These are phyloP conservation scores for Pseudevernia furfuracea DNA, from an alignment of 495 filamentous ascomycete species.

Conservation along the genomic window DNA sequence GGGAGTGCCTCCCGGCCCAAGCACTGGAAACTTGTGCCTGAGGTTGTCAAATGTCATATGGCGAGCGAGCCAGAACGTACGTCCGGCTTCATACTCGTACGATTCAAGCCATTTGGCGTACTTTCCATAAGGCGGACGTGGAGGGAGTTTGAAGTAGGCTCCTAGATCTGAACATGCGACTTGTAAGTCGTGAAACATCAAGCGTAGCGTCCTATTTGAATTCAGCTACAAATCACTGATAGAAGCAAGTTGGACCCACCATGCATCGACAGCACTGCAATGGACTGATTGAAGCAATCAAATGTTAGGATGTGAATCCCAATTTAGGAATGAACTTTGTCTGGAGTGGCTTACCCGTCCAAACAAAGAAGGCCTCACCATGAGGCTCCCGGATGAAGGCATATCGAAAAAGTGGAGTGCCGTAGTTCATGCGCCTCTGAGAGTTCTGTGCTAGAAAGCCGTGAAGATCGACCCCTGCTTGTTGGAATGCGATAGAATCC, in stretches of 20 bases:
- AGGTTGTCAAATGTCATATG: background rate
- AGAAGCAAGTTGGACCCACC: background rate
- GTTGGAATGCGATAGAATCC: background rate
- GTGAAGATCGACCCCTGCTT: background rate
- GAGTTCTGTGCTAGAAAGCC: background rate
- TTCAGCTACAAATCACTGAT: background rate
- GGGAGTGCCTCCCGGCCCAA: background rate
- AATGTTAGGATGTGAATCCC: background rate
- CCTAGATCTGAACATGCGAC: background rate
- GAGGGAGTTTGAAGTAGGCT: background rate
- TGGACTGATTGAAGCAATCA: background rate
- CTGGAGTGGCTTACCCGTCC: constrained; percentile 6
- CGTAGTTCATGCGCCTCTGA: background rate
- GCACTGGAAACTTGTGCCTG: background rate
- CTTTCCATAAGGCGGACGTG: background rate
- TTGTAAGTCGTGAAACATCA: constrained; percentile 6
- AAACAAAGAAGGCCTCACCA: constrained; percentile 2
- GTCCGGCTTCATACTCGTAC: background rate
- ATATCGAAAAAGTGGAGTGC: constrained; percentile 3
- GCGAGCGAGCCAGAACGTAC: background rate
- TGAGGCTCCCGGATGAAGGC: background rate
- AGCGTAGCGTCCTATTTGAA: background rate
- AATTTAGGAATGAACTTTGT: too few species aligned
- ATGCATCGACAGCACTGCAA: background rate
- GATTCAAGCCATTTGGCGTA: background rate